Evolutionary conservation across 2,329 filamentous ascomycete species (phyloP).

Genomic region (Arthrobotrys musiformis): DNA sequence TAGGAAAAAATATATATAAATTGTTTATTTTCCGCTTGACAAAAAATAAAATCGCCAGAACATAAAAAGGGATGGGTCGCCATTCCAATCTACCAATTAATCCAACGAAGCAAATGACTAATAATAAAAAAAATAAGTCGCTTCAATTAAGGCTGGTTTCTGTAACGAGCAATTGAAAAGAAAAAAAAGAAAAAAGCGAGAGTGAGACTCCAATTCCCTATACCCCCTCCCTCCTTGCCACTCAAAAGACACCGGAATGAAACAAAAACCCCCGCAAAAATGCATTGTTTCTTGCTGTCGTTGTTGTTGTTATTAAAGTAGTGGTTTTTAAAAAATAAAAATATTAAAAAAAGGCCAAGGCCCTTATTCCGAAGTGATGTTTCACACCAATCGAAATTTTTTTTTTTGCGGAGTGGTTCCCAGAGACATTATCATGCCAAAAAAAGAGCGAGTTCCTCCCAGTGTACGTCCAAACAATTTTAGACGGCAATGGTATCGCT

Average conservation of each 20-base stretch:
- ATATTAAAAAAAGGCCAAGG: background rate
- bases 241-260: constrained; percentile 1
- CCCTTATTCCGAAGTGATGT: background rate
- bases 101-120: constrained; percentile 13
- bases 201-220: constrained; percentile 7
- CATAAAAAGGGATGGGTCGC: constrained; percentile 1
- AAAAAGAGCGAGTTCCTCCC: constrained; percentile 1
- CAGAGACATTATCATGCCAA: background rate
- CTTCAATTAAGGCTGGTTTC: constrained; percentile 9
- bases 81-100: constrained; percentile 45
- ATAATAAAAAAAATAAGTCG: constrained; percentile 1
- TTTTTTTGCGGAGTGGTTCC: background rate
- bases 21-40: constrained; percentile 25
- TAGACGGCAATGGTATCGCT: constrained; percentile 49
- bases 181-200: constrained; percentile 5
- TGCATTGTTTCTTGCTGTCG: constrained; percentile 1
- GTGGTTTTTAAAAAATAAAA: no score
- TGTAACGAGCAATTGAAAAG: background rate
- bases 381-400: background rate
- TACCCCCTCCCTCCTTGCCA: background rate
- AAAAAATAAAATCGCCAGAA: constrained; percentile 4
- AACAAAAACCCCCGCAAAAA: constrained; percentile 3
- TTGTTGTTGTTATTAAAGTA: no score
- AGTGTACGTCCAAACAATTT: background rate
- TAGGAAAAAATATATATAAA: no score